Conservation (phyloP, 2,329 filamentous ascomycete genomes). For the Talaromyces marneffei region DNA sequence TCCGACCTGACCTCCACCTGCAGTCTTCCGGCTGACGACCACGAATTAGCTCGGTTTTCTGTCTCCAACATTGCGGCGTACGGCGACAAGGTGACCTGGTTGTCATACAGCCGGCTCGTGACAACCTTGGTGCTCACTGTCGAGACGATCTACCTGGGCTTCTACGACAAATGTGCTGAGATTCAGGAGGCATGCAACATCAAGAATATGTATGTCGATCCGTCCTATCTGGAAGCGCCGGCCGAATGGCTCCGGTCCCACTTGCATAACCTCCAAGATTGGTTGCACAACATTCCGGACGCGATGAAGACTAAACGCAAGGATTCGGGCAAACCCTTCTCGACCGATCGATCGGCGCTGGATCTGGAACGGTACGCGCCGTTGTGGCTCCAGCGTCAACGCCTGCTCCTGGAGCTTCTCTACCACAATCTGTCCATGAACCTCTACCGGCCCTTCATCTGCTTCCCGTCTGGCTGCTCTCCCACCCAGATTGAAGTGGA, state of each 20-base stretch:
- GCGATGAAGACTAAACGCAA: slow-evolving; percentile 35
- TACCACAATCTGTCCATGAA: slow-evolving; percentile 38
- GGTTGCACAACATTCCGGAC: slow-evolving; percentile 33
- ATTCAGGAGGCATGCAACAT: slow-evolving; percentile 17
- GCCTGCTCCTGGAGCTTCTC: slow-evolving; percentile 36
- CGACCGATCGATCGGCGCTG: slow-evolving; percentile 33
- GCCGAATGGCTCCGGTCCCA: slow-evolving; percentile 27
- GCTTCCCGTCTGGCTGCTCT: slow-evolving; percentile 21
- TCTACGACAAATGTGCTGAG: slow-evolving; percentile 28
- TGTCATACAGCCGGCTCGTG: slow-evolving; percentile 33
- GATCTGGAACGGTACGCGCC: slow-evolving; percentile 34
- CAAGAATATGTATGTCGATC: slow-evolving; percentile 28
- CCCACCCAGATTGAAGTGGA: slow-evolving; percentile 18
- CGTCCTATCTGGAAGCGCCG: slow-evolving; percentile 24
- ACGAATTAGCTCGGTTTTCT: slow-evolving; percentile 24
- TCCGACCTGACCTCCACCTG: slow-evolving; percentile 32
- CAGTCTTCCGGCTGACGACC: slow-evolving; percentile 35
- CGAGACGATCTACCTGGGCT: slow-evolving; percentile 29
- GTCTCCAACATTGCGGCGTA: slow-evolving; percentile 29
- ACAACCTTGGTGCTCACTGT: slow-evolving; percentile 31
- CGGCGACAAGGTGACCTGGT: slow-evolving; percentile 35
- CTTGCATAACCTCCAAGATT: slow-evolving; percentile 25
- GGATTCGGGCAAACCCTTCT: slow-evolving; percentile 30
- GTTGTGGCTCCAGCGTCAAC: slow-evolving; percentile 40
- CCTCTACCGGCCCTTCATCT: slow-evolving; percentile 39